Evolutionary conservation across 352 stramenopile genomes (phyloP).

Genomic region (Aphanomyces cochlioides): DNA sequence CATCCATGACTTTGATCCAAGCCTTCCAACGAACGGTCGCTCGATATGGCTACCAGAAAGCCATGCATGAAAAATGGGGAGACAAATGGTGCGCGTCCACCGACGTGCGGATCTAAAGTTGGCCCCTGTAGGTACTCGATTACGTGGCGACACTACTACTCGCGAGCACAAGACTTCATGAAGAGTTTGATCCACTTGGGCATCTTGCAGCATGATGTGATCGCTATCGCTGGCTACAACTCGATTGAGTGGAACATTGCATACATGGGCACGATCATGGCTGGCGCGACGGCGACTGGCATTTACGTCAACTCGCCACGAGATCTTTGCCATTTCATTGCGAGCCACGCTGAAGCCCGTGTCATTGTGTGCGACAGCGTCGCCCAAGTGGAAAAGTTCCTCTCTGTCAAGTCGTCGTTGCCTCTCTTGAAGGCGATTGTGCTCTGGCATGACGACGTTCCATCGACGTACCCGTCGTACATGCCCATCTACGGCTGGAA

Average conservation of each 20-base stretch:
- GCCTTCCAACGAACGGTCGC: slow-evolving; percentile 59
- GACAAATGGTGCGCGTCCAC: slow-evolving; percentile 49
- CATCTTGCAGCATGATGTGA: slow-evolving; percentile 65
- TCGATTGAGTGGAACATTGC: slow-evolving; percentile 91
- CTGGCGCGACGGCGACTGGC: slow-evolving; percentile 85
- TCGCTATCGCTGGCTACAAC: slow-evolving; percentile 90
- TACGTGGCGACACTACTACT: slow-evolving; percentile 78
- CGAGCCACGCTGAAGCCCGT: slow-evolving; percentile 88
- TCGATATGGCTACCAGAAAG: slow-evolving; percentile 56
- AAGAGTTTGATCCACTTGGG: slow-evolving; percentile 78
- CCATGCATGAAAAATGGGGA: slow-evolving; percentile 66
- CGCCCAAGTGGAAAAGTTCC: slow-evolving; percentile 93
- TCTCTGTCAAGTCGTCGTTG: slow-evolving; percentile 83
- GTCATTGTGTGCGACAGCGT: slow-evolving; percentile 91
- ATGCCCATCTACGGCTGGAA: slow-evolving; percentile 77
- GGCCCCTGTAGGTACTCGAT: slow-evolving; percentile 33
- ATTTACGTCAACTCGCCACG: slow-evolving; percentile 96
- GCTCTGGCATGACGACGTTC: slow-evolving; percentile 83
- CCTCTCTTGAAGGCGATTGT: slow-evolving; percentile 92
- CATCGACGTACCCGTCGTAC: slow-evolving; percentile 53
- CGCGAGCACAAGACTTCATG: slow-evolving; percentile 66
- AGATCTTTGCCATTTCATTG: slow-evolving; percentile 89
- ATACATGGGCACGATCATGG: slow-evolving; percentile 90
- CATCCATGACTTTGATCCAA: slow-evolving; percentile 50
- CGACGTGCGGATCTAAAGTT: too few species aligned